These are phyloP conservation scores for Apiotrichum brassicae DNA, from an alignment of 1,284 basidiomycete genomes.

Conservation along the genomic window DNA sequence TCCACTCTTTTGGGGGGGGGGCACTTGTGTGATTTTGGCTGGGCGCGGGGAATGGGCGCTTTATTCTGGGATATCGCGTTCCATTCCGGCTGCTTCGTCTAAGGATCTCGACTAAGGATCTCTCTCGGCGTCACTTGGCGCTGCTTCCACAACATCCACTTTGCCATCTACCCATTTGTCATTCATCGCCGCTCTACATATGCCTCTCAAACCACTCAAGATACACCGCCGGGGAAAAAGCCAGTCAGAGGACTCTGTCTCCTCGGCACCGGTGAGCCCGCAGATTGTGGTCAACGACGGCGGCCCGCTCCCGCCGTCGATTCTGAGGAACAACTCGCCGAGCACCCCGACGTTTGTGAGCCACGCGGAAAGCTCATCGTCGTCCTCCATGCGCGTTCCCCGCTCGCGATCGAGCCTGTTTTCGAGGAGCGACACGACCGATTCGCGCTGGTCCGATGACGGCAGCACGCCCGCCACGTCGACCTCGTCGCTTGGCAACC, in stretches of 20 bases:
- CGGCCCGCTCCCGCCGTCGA: not conserved
- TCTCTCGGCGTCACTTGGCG: too few species aligned
- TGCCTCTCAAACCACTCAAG: conserved; percentile 8
- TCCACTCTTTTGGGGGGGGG: too few species aligned
- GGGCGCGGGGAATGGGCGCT: too few species aligned
- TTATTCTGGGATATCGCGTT: too few species aligned
- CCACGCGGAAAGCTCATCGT: not conserved
- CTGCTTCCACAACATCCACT: too few species aligned
- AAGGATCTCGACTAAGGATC: too few species aligned
- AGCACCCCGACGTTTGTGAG: not conserved
- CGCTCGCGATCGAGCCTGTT: not conserved
- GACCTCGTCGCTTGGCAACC: conserved; percentile 25
- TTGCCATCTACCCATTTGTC: too few species aligned
- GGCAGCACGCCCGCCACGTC: conserved; percentile 24
- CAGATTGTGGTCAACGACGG: conserved; percentile 3
- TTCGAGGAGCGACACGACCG: conserved; percentile 26
- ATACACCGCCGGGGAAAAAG: conserved; percentile 2
- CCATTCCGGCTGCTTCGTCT: too few species aligned
- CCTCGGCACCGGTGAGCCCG: not conserved
- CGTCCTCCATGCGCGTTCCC: not conserved
- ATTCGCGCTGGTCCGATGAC: conserved; percentile 20
- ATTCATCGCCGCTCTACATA: too few species aligned
- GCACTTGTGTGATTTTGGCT: too few species aligned
- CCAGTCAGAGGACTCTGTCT: not conserved
- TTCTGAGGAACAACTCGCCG: not conserved